Conservation (phyloP, 2,329 filamentous ascomycete genomes). For the Macrophomina phaseolina region DNA sequence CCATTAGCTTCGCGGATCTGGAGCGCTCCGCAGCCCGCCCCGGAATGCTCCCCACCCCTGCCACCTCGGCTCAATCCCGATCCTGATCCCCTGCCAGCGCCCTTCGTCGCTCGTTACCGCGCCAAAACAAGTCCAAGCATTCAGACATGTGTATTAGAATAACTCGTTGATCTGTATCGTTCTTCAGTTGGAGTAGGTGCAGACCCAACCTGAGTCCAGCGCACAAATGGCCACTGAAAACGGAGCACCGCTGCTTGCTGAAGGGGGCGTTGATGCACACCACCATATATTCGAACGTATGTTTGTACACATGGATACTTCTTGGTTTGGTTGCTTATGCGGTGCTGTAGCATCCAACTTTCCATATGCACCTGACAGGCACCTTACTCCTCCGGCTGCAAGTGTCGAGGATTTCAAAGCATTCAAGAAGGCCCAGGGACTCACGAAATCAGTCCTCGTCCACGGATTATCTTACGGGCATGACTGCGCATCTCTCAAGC, state of each 20-base stretch:
- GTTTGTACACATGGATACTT: neutral
- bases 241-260: constrained; percentile 20
- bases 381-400: constrained; percentile 39
- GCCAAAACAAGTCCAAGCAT: too few species aligned
- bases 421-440: constrained; percentile 36
- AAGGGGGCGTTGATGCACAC: constrained; percentile 28
- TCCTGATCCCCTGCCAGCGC: too few species aligned
- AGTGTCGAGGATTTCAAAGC: constrained; percentile 35
- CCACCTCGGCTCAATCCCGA: too few species aligned
- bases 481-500: constrained; percentile 42
- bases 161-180: too few species aligned
- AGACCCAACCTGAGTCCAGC: neutral
- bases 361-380: constrained; percentile 35
- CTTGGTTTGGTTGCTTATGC: neutral
- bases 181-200: too few species aligned
- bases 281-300: constrained; percentile 31
- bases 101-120: too few species aligned
- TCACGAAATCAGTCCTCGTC: constrained; percentile 45
- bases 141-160: too few species aligned
- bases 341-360: constrained; percentile 29
- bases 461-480: constrained; percentile 48
- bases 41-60: too few species aligned
- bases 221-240: neutral
- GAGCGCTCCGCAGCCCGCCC: neutral
- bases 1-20: neutral